A percentile compares a stretch with the other conserved stretches of the same genome.
phyloP scores from a whole-genome alignment of 306 rosid species.

The Sicyos edulis region DNA sequence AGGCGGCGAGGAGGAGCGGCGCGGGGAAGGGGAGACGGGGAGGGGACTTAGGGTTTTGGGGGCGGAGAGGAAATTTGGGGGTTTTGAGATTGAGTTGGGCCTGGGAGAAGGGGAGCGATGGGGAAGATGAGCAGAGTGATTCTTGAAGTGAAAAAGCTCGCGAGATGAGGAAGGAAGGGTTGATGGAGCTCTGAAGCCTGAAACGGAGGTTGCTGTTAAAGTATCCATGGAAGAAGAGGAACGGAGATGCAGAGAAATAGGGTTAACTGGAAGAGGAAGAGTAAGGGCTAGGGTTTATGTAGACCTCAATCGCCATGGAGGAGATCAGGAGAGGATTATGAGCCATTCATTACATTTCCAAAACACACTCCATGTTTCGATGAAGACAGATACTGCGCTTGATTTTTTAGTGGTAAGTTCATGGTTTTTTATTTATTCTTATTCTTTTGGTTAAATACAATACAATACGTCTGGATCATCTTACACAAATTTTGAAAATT shows the following conservation, averaged over 20 bases:
- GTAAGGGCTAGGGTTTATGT: background rate
- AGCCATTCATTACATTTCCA: background rate
- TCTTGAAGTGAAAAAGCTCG: constrained; percentile 37
- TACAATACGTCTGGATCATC: too few relatives aligned
- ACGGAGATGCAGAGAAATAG: background rate
- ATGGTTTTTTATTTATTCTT: too few relatives aligned
- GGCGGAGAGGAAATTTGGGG: constrained; percentile 26
- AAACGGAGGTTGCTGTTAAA: constrained; percentile 50
- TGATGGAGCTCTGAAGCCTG: constrained; percentile 45
- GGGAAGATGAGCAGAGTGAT: constrained; percentile 23
- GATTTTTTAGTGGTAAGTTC: too few relatives aligned
- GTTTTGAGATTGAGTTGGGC: constrained; percentile 29
- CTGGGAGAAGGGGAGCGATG: constrained; percentile 35
- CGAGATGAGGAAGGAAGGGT: constrained; percentile 30
- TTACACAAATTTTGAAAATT: too few relatives aligned
- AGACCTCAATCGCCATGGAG: background rate
- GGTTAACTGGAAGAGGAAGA: background rate
- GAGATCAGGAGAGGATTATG: background rate
- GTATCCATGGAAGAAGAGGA: constrained; percentile 57
- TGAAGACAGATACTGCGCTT: background rate
- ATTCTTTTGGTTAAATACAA: too few relatives aligned
- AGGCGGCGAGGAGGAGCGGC: constrained; percentile 21
- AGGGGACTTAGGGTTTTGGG: constrained; percentile 27
- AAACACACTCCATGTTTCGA: background rate
- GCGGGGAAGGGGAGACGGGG: constrained; percentile 21